Base-by-base conservation (phyloP, 208 protist genomes). In the Crithidia brevicula region DNA sequence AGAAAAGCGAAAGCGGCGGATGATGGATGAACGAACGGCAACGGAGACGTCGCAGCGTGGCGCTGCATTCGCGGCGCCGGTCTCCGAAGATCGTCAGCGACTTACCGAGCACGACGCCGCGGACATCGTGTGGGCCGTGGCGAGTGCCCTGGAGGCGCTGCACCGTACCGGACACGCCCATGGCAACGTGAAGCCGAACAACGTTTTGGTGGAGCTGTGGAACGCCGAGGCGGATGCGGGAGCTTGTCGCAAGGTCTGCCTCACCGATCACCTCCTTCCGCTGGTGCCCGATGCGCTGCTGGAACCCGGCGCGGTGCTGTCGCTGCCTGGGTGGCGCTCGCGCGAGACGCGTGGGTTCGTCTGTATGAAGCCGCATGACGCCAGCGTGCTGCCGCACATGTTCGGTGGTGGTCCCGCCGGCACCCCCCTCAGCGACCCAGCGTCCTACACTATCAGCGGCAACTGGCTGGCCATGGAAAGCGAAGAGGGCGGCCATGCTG, bases 161-260 rank as follows among this genome's bases (percentile, higher is more conserved):
- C 71, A 77, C 47, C 34, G 56, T 38, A 33, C 27, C 27, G 71
- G 64, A 4, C 20, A 77, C 11, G 23, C 74, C 0, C 85, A 91
- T 74, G 85, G 85, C 25, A 82, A 83, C 43, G 30, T 91, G 43
- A 86, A 83, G 25, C 79, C 79, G 4, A 80, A 72, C 68, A 88
- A 81, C 62, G 63, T 91, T 16, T n/a, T 91, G 16, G 58, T 91
- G 4, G n/a, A 56, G 7, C 43, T 31, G 20, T 50, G 38, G 38
- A 5, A 53, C 10, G 47, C 25, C 7, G 30, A 52, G 7, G 25
- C n/a, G 20, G 20, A 20, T 2, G 16, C 30, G 20, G 25, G 18
- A 10, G 28, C 18, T 16, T 36, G 51, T 15, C 45, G 57, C 10
- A 36, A 66, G 30, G 71, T 66, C 36, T 52, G 43, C 62, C 53